Evolutionary conservation across 2,329 filamentous ascomycete species (phyloP).

Genomic region (Ramularia endophylla): DNA sequence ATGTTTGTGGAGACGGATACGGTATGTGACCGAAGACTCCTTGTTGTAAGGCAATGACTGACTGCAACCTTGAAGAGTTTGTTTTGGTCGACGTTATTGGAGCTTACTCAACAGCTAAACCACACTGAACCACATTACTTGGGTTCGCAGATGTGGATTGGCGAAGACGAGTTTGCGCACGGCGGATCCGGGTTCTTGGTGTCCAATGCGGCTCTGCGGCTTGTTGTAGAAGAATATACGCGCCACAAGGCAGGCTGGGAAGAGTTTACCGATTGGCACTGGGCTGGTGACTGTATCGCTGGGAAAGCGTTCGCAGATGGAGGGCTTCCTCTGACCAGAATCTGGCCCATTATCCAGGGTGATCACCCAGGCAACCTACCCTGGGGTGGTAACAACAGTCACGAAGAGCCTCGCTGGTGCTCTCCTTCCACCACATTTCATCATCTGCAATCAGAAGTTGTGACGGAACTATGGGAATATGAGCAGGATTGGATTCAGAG

Average conservation of each 20-base stretch:
- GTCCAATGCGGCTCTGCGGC: constrained; percentile 35
- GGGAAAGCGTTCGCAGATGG: constrained; percentile 42
- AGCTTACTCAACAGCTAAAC: too few relatives aligned
- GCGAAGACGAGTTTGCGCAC: constrained; percentile 36
- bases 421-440: constrained; percentile 15
- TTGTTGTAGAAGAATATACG: constrained; percentile 33
- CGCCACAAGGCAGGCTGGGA: constrained; percentile 38
- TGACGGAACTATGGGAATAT: constrained; percentile 15
- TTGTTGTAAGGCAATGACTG: too few relatives aligned
- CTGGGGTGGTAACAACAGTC: too few relatives aligned
- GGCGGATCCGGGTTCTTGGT: constrained; percentile 40
- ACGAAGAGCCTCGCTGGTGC: too few relatives aligned
- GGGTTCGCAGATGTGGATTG: constrained; percentile 48
- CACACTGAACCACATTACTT: constrained; percentile 45
- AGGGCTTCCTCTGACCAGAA: constrained; percentile 38
- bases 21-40: too few relatives aligned
- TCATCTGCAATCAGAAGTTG: constrained; percentile 11
- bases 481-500: constrained; percentile 16
- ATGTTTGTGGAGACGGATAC: constrained; percentile 55
- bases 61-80: constrained; percentile 43
- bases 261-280: constrained; percentile 41
- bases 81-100: constrained; percentile 35
- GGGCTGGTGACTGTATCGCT: constrained; percentile 49
- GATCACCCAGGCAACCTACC: too few relatives aligned
- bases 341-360: constrained; percentile 40